Percentiles rank a stretch among this genome's conserved stretches.
phyloP scores from a whole-genome alignment of 257 asterid genomes.

The Lithospermum erythrorhizon region DNA sequence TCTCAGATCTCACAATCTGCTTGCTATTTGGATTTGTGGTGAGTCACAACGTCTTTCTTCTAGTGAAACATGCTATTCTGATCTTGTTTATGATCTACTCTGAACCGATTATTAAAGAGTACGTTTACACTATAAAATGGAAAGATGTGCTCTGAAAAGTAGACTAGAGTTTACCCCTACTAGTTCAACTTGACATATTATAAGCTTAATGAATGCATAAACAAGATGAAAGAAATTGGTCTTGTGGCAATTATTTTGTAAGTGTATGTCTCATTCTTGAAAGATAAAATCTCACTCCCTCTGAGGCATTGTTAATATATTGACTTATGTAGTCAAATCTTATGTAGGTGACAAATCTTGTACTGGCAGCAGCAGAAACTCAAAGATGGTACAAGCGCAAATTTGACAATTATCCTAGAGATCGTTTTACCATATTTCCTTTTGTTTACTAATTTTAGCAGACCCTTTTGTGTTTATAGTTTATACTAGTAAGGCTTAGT shows the following conservation, averaged over 20 bases:
- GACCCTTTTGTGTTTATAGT: not conserved
- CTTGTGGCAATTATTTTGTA: not conserved
- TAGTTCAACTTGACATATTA: too few relatives aligned
- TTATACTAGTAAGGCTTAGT: not conserved
- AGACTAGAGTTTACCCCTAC: too few relatives aligned
- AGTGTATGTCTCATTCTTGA: not conserved
- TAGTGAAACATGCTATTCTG: not conserved
- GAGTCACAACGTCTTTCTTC: slow-evolving; percentile 8
- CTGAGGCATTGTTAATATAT: not conserved
- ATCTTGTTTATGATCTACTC: not conserved
- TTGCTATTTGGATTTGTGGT: slow-evolving; percentile 70
- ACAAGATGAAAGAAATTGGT: not conserved
- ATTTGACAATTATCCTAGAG: slow-evolving; percentile 70
- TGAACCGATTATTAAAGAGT: too few relatives aligned
- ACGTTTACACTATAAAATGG: too few relatives aligned
- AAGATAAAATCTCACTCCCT: not conserved
- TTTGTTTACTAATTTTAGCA: slow-evolving; percentile 23
- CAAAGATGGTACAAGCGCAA: slow-evolving; percentile 70
- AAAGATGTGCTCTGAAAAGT: too few relatives aligned
- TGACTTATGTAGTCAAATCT: not conserved
- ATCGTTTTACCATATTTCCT: slow-evolving; percentile 58
- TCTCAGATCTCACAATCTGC: slow-evolving; percentile 60
- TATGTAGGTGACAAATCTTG: slow-evolving; percentile 75
- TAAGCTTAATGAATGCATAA: too few relatives aligned
- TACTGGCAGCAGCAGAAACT: slow-evolving; percentile 66